These are phyloP conservation scores for Helenozyma baotianmanensis DNA, from an alignment of 805 yeast species.

Conservation along the genomic window DNA sequence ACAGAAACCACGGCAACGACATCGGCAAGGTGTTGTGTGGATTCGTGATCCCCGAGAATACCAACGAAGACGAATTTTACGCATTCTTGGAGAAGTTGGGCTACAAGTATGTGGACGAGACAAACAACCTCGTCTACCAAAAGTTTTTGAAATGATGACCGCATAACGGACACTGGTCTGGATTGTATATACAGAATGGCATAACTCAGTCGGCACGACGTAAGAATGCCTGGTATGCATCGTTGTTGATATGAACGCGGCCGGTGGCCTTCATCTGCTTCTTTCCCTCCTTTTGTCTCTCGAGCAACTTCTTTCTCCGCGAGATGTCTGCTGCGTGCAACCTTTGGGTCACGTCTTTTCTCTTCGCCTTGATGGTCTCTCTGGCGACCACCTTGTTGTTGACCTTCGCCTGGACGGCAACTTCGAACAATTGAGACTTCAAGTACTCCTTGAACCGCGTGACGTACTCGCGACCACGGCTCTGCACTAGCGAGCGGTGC, in stretches of 20 bases:
- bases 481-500: slow-evolving; percentile 74
- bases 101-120: slow-evolving; percentile 74
- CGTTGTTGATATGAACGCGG: slow-evolving; percentile 69
- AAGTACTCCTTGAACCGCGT: slow-evolving; percentile 74
- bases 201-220: slow-evolving; percentile 24
- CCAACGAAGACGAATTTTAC: slow-evolving; percentile 60
- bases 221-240: slow-evolving; percentile 85
- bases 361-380: slow-evolving; percentile 87
- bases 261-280: slow-evolving; percentile 78
- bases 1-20: slow-evolving; percentile 95
- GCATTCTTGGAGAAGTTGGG: slow-evolving; percentile 67
- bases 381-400: slow-evolving; percentile 78
- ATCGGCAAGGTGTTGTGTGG: slow-evolving; percentile 92
- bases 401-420: slow-evolving; percentile 85
- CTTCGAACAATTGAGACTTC: slow-evolving; percentile 83
- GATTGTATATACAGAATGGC: neutral
- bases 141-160: slow-evolving; percentile 49
- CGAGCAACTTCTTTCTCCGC: slow-evolving; percentile 81
- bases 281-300: slow-evolving; percentile 91
- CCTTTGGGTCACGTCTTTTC: slow-evolving; percentile 92
- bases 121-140: slow-evolving; percentile 80
- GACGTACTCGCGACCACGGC: slow-evolving; percentile 78
- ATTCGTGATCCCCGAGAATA: slow-evolving; percentile 68
- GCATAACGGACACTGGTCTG: neutral
- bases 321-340: slow-evolving; percentile 92